These are phyloP conservation scores for Taiozyma onychis DNA, from an alignment of 1,139 yeast species.

Conservation along the genomic window DNA sequence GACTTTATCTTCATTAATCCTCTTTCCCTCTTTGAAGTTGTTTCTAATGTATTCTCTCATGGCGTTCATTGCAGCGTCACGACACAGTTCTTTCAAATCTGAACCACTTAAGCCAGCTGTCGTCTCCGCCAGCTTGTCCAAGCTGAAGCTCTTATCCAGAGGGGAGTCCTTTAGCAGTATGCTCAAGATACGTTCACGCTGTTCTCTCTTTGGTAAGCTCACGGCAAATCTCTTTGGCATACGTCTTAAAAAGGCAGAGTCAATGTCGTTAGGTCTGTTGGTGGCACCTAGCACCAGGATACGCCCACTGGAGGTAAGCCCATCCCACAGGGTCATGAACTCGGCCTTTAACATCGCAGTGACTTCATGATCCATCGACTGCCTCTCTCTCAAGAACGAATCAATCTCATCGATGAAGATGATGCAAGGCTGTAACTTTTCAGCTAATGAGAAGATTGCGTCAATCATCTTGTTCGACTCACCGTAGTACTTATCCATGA, in stretches of 20 bases:
- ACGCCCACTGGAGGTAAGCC: slow-evolving; percentile 68
- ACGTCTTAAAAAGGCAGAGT: slow-evolving; percentile 85
- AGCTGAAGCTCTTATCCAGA: slow-evolving; percentile 53
- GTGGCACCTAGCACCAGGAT: slow-evolving; percentile 93
- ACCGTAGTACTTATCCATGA: slow-evolving; percentile 98
- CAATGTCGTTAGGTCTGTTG: slow-evolving; percentile 87
- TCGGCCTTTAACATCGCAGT: slow-evolving; percentile 94
- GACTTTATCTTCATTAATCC: slow-evolving; percentile 21
- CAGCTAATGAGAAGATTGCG: slow-evolving; percentile 87
- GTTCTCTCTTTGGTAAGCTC: slow-evolving; percentile 61
- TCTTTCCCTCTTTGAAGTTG: slow-evolving; percentile 24
- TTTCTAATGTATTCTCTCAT: slow-evolving; percentile 75
- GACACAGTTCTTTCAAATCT: slow-evolving; percentile 82
- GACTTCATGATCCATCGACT: slow-evolving; percentile 88
- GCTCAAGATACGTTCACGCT: slow-evolving; percentile 62
- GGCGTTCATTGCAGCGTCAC: slow-evolving; percentile 90
- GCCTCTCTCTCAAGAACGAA: slow-evolving; percentile 84
- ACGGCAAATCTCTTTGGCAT: slow-evolving; percentile 89
- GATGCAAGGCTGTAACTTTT: slow-evolving; percentile 89
- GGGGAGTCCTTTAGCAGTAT: slow-evolving; percentile 63
- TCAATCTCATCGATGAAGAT: slow-evolving; percentile 96
- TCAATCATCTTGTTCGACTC: slow-evolving; percentile 93
- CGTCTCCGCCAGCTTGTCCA: slow-evolving; percentile 50
- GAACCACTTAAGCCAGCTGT: slow-evolving; percentile 87
- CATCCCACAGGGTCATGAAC: slow-evolving; percentile 98